Evolutionary conservation across 176 grass and related monocot genomes (phyloP).

Genomic region (Musa acuminata): DNA sequence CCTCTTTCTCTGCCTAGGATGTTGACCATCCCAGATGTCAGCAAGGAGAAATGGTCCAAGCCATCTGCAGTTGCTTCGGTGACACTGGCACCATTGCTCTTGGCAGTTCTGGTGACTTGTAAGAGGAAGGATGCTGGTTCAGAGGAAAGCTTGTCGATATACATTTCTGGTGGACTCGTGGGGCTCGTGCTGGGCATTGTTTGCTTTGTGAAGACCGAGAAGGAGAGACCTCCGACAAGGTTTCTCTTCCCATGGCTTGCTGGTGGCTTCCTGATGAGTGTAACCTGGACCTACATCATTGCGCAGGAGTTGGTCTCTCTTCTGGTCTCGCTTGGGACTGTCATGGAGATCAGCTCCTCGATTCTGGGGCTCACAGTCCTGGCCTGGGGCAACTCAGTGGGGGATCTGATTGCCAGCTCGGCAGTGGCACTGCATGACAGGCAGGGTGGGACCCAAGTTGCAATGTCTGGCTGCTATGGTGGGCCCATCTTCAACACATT

Average conservation of each 20-base stretch:
- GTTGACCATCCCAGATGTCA: constrained; percentile 59
- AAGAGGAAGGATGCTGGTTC: constrained; percentile 19
- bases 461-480: constrained; percentile 52
- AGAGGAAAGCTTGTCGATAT: not conserved
- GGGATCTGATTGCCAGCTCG: constrained; percentile 50
- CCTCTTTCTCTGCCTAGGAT: constrained; percentile 42
- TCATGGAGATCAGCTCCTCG: constrained; percentile 29
- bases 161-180: constrained; percentile 13
- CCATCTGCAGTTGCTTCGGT: constrained; percentile 37
- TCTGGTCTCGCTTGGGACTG: constrained; percentile 21
- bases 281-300: constrained; percentile 49
- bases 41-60: constrained; percentile 57
- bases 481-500: constrained; percentile 57
- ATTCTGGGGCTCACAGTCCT: constrained; percentile 59
- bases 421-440: constrained; percentile 38
- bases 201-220: constrained; percentile 29
- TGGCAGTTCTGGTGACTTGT: constrained; percentile 32
- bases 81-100: constrained; percentile 38
- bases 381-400: constrained; percentile 71
- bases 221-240: constrained; percentile 21
- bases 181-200: constrained; percentile 24
- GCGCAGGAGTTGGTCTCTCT: constrained; percentile 49
- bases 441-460: constrained; percentile 34
- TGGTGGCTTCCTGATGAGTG: constrained; percentile 59
- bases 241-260: constrained; percentile 41